These are phyloP conservation scores for Smithsoniella earleae DNA, from an alignment of 163 green algal genomes.

Conservation along the genomic window DNA sequence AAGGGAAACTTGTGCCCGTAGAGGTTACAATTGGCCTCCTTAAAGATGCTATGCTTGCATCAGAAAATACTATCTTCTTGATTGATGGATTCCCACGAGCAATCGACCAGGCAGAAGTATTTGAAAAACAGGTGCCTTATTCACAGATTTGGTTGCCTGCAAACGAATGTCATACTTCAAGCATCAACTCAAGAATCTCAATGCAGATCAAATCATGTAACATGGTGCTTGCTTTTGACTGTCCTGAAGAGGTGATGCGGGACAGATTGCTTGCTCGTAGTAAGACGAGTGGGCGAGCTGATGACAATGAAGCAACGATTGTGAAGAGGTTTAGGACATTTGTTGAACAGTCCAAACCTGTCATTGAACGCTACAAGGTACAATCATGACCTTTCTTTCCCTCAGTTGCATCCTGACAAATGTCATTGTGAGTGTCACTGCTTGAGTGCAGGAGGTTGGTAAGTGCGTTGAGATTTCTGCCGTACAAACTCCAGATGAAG, in stretches of 20 bases:
- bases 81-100: conserved; percentile 68
- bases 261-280: conserved; percentile 48
- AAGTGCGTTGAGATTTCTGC: conserved; percentile 27
- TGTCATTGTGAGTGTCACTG: not conserved
- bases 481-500: conserved; percentile 1
- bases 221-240: conserved; percentile 54
- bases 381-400: too few relatives aligned
- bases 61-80: conserved; percentile 46
- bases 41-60: conserved; percentile 48
- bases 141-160: not conserved
- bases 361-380: conserved; percentile 46
- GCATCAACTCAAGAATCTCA: not conserved
- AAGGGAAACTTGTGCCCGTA: conserved; percentile 64
- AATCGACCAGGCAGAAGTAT: conserved; percentile 58
- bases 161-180: not conserved
- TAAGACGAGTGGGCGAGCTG: conserved; percentile 45
- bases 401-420: not conserved
- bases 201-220: conserved; percentile 42
- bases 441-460: not conserved
- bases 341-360: conserved; percentile 59
- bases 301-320: conserved; percentile 67
- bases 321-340: conserved; percentile 54
- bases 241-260: conserved; percentile 47
- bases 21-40: conserved; percentile 54
- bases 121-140: conserved; percentile 39